Evolutionary conservation across 495 filamentous ascomycete species (phyloP).

Genomic region (Penicillium silybi): DNA sequence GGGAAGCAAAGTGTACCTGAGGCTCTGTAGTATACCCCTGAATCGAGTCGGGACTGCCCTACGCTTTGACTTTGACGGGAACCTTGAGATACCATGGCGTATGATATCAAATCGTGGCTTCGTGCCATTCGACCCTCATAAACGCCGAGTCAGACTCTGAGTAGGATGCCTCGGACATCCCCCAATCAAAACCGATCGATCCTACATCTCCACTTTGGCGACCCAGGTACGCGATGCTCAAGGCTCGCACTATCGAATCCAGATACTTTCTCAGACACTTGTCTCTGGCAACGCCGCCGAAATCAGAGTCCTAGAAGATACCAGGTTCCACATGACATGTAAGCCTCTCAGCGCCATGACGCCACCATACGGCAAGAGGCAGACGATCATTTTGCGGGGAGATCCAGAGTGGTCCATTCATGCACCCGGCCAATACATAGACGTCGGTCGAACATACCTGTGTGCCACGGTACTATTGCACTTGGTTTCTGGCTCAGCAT

Average conservation of each 20-base stretch:
- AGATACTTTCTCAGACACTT: constrained; percentile 16
- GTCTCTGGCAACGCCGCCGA: constrained; percentile 1
- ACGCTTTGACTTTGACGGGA: not conserved
- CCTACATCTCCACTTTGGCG: constrained; percentile 5
- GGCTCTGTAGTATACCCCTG: not conserved
- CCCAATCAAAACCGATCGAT: constrained; percentile 11
- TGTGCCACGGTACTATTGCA: constrained; percentile 1
- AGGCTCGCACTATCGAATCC: constrained; percentile 15
- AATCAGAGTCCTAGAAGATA: not conserved
- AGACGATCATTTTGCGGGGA: constrained; percentile 18
- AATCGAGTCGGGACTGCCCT: not conserved
- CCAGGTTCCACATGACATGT: constrained; percentile 7
- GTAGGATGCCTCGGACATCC: constrained; percentile 1
- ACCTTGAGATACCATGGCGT: not conserved
- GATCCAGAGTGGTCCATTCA: constrained; percentile 3
- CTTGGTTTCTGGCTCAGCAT: constrained; percentile 3
- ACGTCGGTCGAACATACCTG: constrained; percentile 8
- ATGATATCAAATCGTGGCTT: constrained; percentile 6
- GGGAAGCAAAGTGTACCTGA: not conserved
- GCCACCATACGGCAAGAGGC: not conserved
- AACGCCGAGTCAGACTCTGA: not conserved
- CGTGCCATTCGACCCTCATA: constrained; percentile 4
- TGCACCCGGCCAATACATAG: constrained; percentile 6
- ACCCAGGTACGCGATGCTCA: constrained; percentile 11
- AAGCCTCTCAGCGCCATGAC: constrained; percentile 12